Evolutionary conservation across 495 filamentous ascomycete species (phyloP).

Genomic region (Friedmanniomyces endolithicus): DNA sequence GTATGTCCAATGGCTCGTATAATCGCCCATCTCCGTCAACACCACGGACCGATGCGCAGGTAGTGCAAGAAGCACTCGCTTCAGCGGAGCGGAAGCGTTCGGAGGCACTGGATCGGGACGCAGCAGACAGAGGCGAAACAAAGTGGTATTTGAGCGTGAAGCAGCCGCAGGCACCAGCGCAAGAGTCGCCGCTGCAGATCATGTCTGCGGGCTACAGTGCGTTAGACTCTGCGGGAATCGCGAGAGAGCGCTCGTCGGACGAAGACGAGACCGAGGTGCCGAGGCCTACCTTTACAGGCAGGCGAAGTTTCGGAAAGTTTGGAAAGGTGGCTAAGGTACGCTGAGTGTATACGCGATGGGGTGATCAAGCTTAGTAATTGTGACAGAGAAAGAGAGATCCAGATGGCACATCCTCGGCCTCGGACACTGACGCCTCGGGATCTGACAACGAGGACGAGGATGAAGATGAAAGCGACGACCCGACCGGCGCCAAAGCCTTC

Average conservation of each 20-base stretch:
- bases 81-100: constrained; percentile 64
- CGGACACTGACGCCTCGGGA: constrained; percentile 31
- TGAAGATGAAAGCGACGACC: constrained; percentile 27
- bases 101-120: constrained; percentile 56
- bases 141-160: constrained; percentile 67
- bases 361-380: constrained; percentile 8
- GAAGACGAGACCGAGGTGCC: constrained; percentile 16
- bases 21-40: constrained; percentile 12
- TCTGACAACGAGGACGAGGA: constrained; percentile 29
- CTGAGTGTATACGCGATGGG: neutral
- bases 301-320: constrained; percentile 36
- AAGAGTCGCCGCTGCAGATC: constrained; percentile 21
- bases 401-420: constrained; percentile 9
- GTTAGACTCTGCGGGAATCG: constrained; percentile 25
- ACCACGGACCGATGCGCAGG: constrained; percentile 34
- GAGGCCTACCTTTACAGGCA: constrained; percentile 24
- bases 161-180: constrained; percentile 15
- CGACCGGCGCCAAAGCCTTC: constrained; percentile 25
- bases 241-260: constrained; percentile 9
- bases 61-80: constrained; percentile 55
- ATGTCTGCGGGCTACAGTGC: constrained; percentile 35
- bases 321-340: constrained; percentile 15
- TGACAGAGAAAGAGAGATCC: constrained; percentile 16
- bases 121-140: constrained; percentile 67
- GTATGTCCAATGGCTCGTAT: constrained; percentile 31